Evolutionary conservation across 352 stramenopile genomes (phyloP).

Genomic region (Blastocystis sp.): DNA sequence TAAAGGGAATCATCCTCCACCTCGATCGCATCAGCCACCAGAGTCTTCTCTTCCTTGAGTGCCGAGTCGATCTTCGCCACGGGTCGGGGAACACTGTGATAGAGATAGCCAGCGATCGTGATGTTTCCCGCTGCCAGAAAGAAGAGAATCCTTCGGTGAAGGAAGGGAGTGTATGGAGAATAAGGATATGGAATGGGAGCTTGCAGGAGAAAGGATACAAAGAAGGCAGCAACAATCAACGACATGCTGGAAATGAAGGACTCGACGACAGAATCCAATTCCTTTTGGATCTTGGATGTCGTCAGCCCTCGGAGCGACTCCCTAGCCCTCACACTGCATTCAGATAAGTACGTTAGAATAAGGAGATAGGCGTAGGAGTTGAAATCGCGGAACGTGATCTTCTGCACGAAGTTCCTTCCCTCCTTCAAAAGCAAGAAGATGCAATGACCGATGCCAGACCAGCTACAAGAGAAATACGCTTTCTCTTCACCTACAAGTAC

Average conservation of each 20-base stretch:
- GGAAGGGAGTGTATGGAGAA: background rate
- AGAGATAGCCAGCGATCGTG: slow-evolving; percentile 23
- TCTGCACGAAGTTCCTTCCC: background rate
- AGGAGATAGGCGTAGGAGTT: slow-evolving; percentile 36
- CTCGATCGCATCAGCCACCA: background rate
- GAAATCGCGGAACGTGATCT: slow-evolving; percentile 34
- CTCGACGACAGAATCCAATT: background rate
- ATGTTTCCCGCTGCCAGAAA: slow-evolving; percentile 44
- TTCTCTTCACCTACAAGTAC: background rate
- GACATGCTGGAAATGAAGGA: slow-evolving; percentile 45
- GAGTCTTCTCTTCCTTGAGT: background rate
- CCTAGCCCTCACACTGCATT: background rate
- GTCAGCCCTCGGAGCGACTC: slow-evolving; percentile 16
- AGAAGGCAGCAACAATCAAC: slow-evolving; percentile 33
- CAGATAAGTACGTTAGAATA: slow-evolving; percentile 8
- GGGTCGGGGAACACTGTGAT: background rate
- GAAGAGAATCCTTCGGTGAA: slow-evolving; percentile 33
- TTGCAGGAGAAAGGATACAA: slow-evolving; percentile 24
- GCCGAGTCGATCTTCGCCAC: background rate
- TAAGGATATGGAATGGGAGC: slow-evolving; percentile 50
- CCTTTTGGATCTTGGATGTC: slow-evolving; percentile 27
- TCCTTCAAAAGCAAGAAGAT: background rate
- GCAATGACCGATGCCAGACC: background rate
- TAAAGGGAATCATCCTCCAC: background rate
- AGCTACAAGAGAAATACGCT: slow-evolving; percentile 1